Evolutionary conservation across 2,329 filamentous ascomycete species (phyloP).

Genomic region (Aureobasidium lini): DNA sequence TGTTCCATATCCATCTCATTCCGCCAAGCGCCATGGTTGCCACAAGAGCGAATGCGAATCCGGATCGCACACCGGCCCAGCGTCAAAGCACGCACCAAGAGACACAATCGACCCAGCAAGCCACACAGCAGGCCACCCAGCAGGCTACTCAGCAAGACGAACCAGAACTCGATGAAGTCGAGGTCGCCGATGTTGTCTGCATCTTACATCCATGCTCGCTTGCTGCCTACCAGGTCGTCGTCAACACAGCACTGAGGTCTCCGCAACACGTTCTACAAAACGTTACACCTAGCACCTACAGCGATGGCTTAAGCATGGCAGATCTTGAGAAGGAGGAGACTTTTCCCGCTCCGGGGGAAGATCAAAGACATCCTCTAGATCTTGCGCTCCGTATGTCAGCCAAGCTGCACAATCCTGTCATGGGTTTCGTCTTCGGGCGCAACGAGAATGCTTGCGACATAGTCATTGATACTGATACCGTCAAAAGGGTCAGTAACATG

Average conservation of each 20-base stretch:
- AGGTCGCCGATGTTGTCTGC: constrained; percentile 82
- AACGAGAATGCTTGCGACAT: constrained; percentile 66
- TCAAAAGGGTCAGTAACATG: constrained; percentile 78
- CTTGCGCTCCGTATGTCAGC: constrained; percentile 77
- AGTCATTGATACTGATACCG: constrained; percentile 56
- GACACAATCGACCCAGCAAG: constrained; percentile 5
- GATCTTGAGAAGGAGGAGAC: constrained; percentile 35
- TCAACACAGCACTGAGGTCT: constrained; percentile 42
- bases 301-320: constrained; percentile 24
- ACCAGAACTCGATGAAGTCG: constrained; percentile 57
- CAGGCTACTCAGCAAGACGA: constrained; percentile 8
- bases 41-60: neutral
- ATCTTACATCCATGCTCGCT: constrained; percentile 74
- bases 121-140: constrained; percentile 10
- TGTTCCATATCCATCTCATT: neutral
- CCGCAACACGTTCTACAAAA: constrained; percentile 56
- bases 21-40: neutral
- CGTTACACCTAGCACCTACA: constrained; percentile 24
- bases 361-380: constrained; percentile 16
- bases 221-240: constrained; percentile 64
- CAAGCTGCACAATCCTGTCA: constrained; percentile 55
- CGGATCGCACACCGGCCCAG: neutral
- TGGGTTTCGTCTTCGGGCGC: constrained; percentile 83
- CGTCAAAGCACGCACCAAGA: neutral
- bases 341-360: constrained; percentile 45